Evolutionary conservation across 1,284 basidiomycete genomes (phyloP).

Genomic region (Puccinia horiana): DNA sequence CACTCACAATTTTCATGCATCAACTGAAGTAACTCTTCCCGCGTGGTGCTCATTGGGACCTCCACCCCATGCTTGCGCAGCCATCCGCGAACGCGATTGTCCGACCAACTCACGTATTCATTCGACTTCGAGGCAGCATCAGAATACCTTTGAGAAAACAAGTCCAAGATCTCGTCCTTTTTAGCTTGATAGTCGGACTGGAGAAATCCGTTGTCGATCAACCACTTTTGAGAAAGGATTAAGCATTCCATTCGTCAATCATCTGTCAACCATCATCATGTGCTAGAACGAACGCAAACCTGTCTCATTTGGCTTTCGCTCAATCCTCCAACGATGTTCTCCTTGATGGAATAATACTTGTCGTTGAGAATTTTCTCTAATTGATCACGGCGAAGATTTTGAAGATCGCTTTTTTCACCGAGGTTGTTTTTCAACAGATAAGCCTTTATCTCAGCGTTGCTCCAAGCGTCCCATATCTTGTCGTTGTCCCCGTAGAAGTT

Average conservation of each 20-base stretch:
- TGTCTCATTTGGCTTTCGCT: constrained; percentile 63
- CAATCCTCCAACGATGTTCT: constrained; percentile 74
- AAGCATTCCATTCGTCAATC: constrained; percentile 61
- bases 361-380: constrained; percentile 72
- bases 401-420: constrained; percentile 50
- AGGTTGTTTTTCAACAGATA: constrained; percentile 55
- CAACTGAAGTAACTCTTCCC: constrained; percentile 71
- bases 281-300: background rate
- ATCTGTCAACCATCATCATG: constrained; percentile 59
- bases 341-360: constrained; percentile 71
- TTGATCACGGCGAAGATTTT: constrained; percentile 67
- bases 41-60: constrained; percentile 55
- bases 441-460: constrained; percentile 66
- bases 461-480: constrained; percentile 60
- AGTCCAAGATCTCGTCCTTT: constrained; percentile 53
- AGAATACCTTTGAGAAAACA: constrained; percentile 55
- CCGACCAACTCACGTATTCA: constrained; percentile 56
- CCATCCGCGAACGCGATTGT: constrained; percentile 56
- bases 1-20: constrained; percentile 67
- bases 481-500: constrained; percentile 53
- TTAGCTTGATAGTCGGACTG: constrained; percentile 67
- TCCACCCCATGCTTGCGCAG: constrained; percentile 53
- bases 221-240: constrained; percentile 63
- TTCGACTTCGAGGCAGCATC: constrained; percentile 51
- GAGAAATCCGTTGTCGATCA: constrained; percentile 73